These are phyloP conservation scores for Fonticula alba DNA, from an alignment of 78 protist genomes.

Conservation along the genomic window DNA sequence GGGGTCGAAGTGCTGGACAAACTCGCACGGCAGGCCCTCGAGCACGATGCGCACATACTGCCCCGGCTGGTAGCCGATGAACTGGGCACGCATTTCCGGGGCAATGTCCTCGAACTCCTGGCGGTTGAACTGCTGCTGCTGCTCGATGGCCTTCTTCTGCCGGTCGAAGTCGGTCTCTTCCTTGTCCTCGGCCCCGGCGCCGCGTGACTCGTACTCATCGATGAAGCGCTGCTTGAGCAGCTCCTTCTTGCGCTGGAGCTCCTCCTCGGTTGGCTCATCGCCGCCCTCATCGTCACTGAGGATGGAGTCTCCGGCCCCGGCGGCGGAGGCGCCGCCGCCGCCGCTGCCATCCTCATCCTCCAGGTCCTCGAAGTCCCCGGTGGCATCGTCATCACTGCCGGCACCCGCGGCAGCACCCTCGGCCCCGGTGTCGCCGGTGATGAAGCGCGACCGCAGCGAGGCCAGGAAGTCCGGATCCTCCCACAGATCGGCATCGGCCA, in stretches of 20 bases:
- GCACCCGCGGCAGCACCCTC: not conserved
- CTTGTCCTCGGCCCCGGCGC: not conserved
- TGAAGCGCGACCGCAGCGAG: too few relatives aligned
- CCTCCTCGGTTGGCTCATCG: slow-evolving; percentile 2
- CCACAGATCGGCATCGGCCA: too few relatives aligned
- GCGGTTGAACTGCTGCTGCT: slow-evolving; percentile 9
- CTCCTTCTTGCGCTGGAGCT: slow-evolving; percentile 26
- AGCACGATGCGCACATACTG: slow-evolving; percentile 72
- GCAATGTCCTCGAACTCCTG: slow-evolving; percentile 2
- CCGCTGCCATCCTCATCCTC: slow-evolving; percentile 49
- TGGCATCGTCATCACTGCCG: not conserved
- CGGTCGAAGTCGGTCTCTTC: slow-evolving; percentile 8
- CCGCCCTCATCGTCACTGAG: slow-evolving; percentile 13
- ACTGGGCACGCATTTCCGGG: not conserved
- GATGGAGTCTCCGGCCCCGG: not conserved
- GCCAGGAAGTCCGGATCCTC: too few relatives aligned
- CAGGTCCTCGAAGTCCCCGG: slow-evolving; percentile 69
- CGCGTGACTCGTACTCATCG: slow-evolving; percentile 9
- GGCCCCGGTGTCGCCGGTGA: not conserved
- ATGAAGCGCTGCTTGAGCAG: slow-evolving; percentile 12
- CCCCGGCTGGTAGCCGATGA: slow-evolving; percentile 29
- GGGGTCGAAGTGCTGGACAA: slow-evolving; percentile 65
- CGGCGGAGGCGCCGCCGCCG: not conserved
- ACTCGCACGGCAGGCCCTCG: slow-evolving; percentile 72
- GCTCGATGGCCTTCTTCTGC: slow-evolving; percentile 2